phyloP scores from a whole-genome alignment of 805 yeast genomes.

The Candida manassasensis region DNA sequence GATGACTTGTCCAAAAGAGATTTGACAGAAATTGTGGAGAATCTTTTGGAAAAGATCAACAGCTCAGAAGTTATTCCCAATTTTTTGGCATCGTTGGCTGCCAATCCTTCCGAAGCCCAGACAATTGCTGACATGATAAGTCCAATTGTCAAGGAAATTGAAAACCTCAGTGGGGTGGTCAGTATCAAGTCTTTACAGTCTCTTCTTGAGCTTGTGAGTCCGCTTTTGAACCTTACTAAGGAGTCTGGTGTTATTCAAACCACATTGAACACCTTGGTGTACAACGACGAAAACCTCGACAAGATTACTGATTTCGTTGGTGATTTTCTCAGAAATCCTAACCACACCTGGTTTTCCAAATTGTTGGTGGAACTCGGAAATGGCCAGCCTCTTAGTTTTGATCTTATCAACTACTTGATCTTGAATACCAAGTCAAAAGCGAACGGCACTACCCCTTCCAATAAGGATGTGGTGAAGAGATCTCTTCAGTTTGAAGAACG shows the following conservation, averaged over 20 bases:
- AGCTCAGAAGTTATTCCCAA: conserved; percentile 21
- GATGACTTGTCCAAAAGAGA: background rate
- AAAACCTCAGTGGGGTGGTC: conserved; percentile 1
- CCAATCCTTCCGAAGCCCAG: background rate
- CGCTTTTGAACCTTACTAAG: conserved; percentile 16
- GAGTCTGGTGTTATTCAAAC: conserved; percentile 25
- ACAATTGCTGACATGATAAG: background rate
- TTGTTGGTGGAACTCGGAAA: conserved; percentile 29
- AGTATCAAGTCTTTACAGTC: background rate
- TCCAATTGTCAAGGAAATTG: background rate
- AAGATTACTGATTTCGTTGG: conserved; percentile 24
- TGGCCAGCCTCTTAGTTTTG: conserved; percentile 25
- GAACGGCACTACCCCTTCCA: conserved; percentile 2
- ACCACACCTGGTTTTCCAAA: conserved; percentile 26
- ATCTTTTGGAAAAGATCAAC: conserved; percentile 16
- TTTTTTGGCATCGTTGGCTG: conserved; percentile 17
- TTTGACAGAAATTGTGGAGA: conserved; percentile 4
- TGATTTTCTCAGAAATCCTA: conserved; percentile 15
- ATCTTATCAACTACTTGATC: conserved; percentile 26
- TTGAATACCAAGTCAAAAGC: conserved; percentile 19
- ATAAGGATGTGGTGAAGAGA: background rate
- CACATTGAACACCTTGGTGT: conserved; percentile 21
- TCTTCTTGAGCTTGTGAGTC: conserved; percentile 6
- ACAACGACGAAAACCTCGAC: conserved; percentile 26
- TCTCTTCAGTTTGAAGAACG: background rate